Evolutionary conservation across 192 early-diverging fungal genomes (phyloP), one percentile per base, ranked within the genome.

Genomic region (Endogone sp.): DNA sequence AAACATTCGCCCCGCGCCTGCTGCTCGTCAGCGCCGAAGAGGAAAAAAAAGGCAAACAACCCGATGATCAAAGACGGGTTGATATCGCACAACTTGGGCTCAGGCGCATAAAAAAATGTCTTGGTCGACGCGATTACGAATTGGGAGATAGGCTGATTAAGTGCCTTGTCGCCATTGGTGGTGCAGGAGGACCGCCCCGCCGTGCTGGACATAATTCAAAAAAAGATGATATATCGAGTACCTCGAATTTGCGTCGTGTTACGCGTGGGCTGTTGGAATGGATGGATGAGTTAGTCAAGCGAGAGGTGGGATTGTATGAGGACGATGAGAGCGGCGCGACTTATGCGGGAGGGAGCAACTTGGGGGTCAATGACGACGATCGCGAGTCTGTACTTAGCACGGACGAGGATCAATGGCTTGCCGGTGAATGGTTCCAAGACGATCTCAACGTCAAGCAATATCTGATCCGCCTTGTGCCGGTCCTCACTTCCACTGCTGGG

Each of bases 361-460:
- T 59, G 27, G 30, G 27, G 2, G 29, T 65, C 4, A 25, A 58
- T 29, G 56, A 21, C 3, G 65, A 66, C 55, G 65, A 54, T 29
- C 24, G 27, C 3, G 60, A 65, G 3, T 49, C 37, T 16, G 37
- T 49, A 16, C 16, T 49, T 16, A 49, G 37, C 37, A 49, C 28
- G 22, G 44, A 56, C 11, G 65, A 55, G 25, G 59, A 55, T 2
- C 56, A 32, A 23, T 61, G 54, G 62, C 27, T 65, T 4, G 71
- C 44, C 11, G 65, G 62, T 11, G 26, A 59, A 28, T 79, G 77
- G 77, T 79, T 79, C 62, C 72, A 79, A 54, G 67, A 73, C 21
- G 72, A 74, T 54, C 27, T 32, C 22, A 71, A 79, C n/a, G 54
- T 79, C 21, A 64, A 70, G 4, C 63, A 68, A n/a, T 79, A 69